Evolutionary conservation across 2,329 filamentous ascomycete species (phyloP).

Genomic region (Fusarium redolens): DNA sequence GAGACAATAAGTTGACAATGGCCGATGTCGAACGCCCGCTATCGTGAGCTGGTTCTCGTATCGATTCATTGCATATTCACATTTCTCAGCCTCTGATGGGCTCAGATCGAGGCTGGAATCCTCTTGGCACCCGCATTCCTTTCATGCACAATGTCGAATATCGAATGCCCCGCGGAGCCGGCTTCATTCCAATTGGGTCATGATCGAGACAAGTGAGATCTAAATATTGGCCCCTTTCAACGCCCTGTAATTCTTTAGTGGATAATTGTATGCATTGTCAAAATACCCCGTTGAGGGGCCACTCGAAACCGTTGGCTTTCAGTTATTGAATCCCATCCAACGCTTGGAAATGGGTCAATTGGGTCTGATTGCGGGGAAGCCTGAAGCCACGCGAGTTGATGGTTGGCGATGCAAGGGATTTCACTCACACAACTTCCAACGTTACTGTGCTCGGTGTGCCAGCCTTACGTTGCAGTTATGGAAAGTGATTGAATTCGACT

Average conservation of each 20-base stretch:
- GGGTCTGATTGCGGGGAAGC: conserved; percentile 26
- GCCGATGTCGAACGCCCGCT: conserved; percentile 6
- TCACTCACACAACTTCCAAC: conserved; percentile 1
- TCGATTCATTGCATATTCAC: not conserved
- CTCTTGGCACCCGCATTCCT: conserved; percentile 27
- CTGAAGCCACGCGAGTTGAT: conserved; percentile 27
- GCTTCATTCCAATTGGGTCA: conserved; percentile 39
- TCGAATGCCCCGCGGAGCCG: conserved; percentile 33
- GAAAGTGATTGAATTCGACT: conserved; percentile 6
- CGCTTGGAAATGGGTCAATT: not conserved
- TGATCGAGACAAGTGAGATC: conserved; percentile 22
- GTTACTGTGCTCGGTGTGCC: conserved; percentile 10
- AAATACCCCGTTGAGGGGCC: not conserved
- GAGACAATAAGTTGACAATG: conserved; percentile 12
- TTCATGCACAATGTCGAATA: conserved; percentile 34
- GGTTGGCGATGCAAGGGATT: conserved; percentile 11
- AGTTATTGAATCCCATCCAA: not conserved
- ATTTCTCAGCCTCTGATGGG: conserved; percentile 15
- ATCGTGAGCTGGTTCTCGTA: not conserved
- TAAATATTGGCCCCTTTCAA: conserved; percentile 9
- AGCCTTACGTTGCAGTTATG: not conserved
- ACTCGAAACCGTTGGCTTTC: not conserved
- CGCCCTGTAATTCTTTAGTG: conserved; percentile 1
- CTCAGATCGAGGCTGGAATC: conserved; percentile 20
- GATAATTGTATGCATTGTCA: conserved; percentile 7